These are phyloP conservation scores for Nannizzia gypsea DNA, from an alignment of 2,329 filamentous ascomycete species.

Conservation along the genomic window DNA sequence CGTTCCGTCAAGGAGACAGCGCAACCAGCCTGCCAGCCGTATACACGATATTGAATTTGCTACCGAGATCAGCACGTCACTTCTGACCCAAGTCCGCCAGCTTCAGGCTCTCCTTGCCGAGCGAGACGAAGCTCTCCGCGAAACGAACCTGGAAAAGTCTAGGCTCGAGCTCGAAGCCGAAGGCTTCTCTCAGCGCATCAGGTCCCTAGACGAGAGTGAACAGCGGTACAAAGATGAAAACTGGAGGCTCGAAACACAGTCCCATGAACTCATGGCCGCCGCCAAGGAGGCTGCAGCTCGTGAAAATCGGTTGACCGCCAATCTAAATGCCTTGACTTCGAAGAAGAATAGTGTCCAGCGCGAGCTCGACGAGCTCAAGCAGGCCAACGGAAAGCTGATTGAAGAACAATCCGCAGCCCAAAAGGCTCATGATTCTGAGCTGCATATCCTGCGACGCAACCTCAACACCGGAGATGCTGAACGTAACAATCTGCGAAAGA, in stretches of 20 bases:
- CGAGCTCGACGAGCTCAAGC: slow-evolving; percentile 81
- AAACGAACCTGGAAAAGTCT: slow-evolving; percentile 60
- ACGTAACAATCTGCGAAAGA: slow-evolving; percentile 63
- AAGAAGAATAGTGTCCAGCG: slow-evolving; percentile 71
- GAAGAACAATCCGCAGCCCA: slow-evolving; percentile 67
- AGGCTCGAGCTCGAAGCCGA: slow-evolving; percentile 73
- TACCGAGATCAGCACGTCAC: slow-evolving; percentile 91
- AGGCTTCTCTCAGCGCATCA: slow-evolving; percentile 65
- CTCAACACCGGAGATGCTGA: slow-evolving; percentile 69
- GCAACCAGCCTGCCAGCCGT: slow-evolving; percentile 78
- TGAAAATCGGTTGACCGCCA: slow-evolving; percentile 68
- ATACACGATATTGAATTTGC: slow-evolving; percentile 96
- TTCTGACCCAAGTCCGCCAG: slow-evolving; percentile 87
- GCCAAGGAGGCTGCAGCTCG: slow-evolving; percentile 67
- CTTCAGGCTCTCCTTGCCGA: slow-evolving; percentile 74
- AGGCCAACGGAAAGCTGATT: slow-evolving; percentile 61
- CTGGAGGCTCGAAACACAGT: slow-evolving; percentile 87
- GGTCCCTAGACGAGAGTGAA: slow-evolving; percentile 81
- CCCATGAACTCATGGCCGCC: slow-evolving; percentile 66
- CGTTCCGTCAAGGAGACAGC: slow-evolving; percentile 73
- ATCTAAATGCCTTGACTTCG: slow-evolving; percentile 54
- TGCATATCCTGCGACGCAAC: slow-evolving; percentile 71
- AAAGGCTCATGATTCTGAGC: slow-evolving; percentile 80
- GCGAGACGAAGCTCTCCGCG: slow-evolving; percentile 74
- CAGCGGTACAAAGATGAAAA: slow-evolving; percentile 97